A percentile compares a stretch with the other conserved stretches of the same genome.
Conservation (phyloP, 1,139 yeast genomes). For the Lodderomyces oxycetoniae region DNA sequence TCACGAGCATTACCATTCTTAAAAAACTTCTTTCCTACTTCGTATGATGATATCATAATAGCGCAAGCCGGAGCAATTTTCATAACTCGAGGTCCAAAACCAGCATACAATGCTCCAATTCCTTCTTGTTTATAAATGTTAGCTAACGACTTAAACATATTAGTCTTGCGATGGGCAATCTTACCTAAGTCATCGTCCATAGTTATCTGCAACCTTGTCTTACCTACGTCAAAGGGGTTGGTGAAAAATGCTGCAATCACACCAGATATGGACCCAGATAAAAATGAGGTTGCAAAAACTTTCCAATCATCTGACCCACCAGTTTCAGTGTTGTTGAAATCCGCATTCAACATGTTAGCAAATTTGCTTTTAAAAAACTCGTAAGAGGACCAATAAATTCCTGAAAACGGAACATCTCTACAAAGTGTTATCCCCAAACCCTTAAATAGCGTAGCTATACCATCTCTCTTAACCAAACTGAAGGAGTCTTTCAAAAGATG, state of each 20-base stretch:
- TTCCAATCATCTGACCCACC: constrained; percentile 37
- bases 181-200: constrained; percentile 15
- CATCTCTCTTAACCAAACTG: constrained; percentile 51
- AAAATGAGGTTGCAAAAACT: constrained; percentile 67
- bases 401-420: constrained; percentile 97
- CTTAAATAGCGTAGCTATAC: constrained; percentile 64
- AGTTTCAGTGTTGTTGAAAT: constrained; percentile 17
- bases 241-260: constrained; percentile 79
- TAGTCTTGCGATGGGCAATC: constrained; percentile 18
- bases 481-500: constrained; percentile 55
- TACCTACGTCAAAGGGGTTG: constrained; percentile 96
- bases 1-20: constrained; percentile 18
- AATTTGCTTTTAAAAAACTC: constrained; percentile 42
- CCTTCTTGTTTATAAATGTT: constrained; percentile 73
- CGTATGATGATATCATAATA: constrained; percentile 95
- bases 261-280: constrained; percentile 85
- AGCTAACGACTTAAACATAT: constrained; percentile 64
- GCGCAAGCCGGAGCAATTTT: constrained; percentile 98
- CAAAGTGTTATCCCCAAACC: constrained; percentile 86
- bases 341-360: constrained; percentile 21
- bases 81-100: constrained; percentile 77
- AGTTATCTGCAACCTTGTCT: constrained; percentile 80
- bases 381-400: constrained; percentile 89
- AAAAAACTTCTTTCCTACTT: constrained; percentile 72
- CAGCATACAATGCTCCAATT: constrained; percentile 69